Base-by-base conservation (phyloP, 1,284 basidiomycete genomes). In the Ustilago nuda region DNA sequence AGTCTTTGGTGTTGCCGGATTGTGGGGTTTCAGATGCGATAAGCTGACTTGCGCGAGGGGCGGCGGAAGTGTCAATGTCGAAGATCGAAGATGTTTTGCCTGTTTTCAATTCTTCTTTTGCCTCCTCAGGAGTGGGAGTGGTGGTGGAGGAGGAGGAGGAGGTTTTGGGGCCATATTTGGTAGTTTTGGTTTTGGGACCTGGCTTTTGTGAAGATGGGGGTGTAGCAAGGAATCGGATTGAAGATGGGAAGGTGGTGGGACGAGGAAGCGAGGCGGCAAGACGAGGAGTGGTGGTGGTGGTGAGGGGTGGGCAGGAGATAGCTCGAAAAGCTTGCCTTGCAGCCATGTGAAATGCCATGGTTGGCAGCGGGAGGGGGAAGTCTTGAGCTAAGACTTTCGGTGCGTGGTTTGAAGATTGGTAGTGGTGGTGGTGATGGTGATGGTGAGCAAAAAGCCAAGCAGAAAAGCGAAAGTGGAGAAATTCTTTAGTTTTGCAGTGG, bases 51-150 rank as follows among this genome's bases (percentile, higher is more conserved):
- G 68, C 66, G 33, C 59, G 43, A 1, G 74, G 69, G 6, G 64
- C 19, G 32, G 72, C 76, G 13, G 77, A 79, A 2, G 80, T 80
- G 67, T 82, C 80, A 55, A 82, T 66, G 64, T 82, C 80, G 46
- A 81, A 81, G 30, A 75, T 59, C 8, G 79, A 73, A 2, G 77
- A 64, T 36, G 39, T 54, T 39, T 45, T 72, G 58, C 57, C 61
- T 43, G 60, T 30, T 50, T 63, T 54, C 27, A 45, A 23, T 13
- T 61, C 57, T 32, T 67, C 57, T 7, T 37, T 45, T 12, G 30
- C 17, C 3, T 36, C 17, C n/a, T 36, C 11, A n/a, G 46, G 13
- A 27, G 41, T 15, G 41, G 53, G 51, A 46, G 35, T 8, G 64
- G 37, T 41, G 51, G 30, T 52, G 30, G 37, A 11, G 37, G 37